Conservation (phyloP, 345 rosid species). For the Arabidopsis arenosa region DNA sequence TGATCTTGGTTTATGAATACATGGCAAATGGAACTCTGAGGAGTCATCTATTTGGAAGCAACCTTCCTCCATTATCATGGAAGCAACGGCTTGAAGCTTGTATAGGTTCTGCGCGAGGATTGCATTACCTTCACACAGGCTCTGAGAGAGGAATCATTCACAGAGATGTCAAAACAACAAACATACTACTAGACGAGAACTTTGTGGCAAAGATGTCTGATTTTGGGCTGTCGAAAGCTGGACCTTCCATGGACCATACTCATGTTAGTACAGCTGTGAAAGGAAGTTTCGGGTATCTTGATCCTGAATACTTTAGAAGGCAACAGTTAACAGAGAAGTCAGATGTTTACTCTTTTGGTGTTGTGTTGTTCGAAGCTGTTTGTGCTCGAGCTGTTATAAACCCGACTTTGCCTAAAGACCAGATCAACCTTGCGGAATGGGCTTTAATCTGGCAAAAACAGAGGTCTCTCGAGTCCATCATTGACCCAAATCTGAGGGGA, state of each 20-base stretch:
- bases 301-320: conserved; percentile 83
- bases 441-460: conserved; percentile 82
- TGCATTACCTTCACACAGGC: conserved; percentile 94
- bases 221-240: conserved; percentile 81
- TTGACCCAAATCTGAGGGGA: conserved; percentile 63
- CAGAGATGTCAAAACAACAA: conserved; percentile 89
- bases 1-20: conserved; percentile 93
- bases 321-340: conserved; percentile 92
- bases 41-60: conserved; percentile 81
- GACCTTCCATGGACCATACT: conserved; percentile 89
- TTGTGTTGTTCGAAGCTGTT: conserved; percentile 79
- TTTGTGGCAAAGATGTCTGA: conserved; percentile 92
- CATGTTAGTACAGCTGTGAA: conserved; percentile 96
- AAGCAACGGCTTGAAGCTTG: conserved; percentile 83
- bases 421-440: conserved; percentile 97
- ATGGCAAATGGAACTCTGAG: conserved; percentile 90
- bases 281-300: conserved; percentile 94
- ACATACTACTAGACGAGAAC: conserved; percentile 76
- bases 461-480: conserved; percentile 68
- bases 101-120: conserved; percentile 85
- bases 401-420: conserved; percentile 86
- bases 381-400: conserved; percentile 93
- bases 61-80: conserved; percentile 76
- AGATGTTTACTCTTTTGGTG: conserved; percentile 88
- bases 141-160: conserved; percentile 89